Conservation (phyloP, 2,329 filamentous ascomycete species). For the Exophiala alcalophila region DNA sequence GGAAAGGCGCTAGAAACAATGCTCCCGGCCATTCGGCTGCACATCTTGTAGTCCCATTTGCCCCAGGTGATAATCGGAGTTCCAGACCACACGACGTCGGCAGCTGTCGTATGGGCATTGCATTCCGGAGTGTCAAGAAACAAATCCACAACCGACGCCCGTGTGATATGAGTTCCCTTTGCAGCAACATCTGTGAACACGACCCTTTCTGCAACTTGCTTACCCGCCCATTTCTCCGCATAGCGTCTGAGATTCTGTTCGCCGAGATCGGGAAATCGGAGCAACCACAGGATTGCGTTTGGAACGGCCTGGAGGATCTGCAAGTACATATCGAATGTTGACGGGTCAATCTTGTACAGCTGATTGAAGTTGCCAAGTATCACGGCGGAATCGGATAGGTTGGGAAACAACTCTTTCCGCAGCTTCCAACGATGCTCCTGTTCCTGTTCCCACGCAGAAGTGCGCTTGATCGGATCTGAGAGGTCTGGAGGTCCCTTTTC, state of each 20-base stretch:
- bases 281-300: slow-evolving; percentile 87
- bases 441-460: slow-evolving; percentile 78
- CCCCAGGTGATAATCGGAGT: slow-evolving; percentile 88
- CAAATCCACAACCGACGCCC: slow-evolving; percentile 86
- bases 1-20: slow-evolving; percentile 89
- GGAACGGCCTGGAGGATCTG: slow-evolving; percentile 82
- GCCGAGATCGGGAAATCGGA: slow-evolving; percentile 93
- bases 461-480: slow-evolving; percentile 51
- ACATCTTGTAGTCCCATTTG: slow-evolving; percentile 97
- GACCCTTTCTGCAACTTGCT: slow-evolving; percentile 79
- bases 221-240: slow-evolving; percentile 77
- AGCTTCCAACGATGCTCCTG: slow-evolving; percentile 81
- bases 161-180: slow-evolving; percentile 88
- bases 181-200: slow-evolving; percentile 96
- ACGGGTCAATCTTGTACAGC: slow-evolving; percentile 98
- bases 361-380: slow-evolving; percentile 99
- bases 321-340: slow-evolving; percentile 92
- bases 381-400: slow-evolving; percentile 74
- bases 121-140: slow-evolving; percentile 98
- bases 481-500: slow-evolving; percentile 18
- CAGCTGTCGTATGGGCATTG: slow-evolving; percentile 96
- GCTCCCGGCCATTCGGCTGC: slow-evolving; percentile 93
- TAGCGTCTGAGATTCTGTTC: slow-evolving; percentile 80
- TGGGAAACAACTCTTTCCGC: slow-evolving; percentile 87
- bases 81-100: slow-evolving; percentile 93